These are phyloP conservation scores for Terfezia claveryi DNA, from an alignment of 495 filamentous ascomycete species.

Conservation along the genomic window DNA sequence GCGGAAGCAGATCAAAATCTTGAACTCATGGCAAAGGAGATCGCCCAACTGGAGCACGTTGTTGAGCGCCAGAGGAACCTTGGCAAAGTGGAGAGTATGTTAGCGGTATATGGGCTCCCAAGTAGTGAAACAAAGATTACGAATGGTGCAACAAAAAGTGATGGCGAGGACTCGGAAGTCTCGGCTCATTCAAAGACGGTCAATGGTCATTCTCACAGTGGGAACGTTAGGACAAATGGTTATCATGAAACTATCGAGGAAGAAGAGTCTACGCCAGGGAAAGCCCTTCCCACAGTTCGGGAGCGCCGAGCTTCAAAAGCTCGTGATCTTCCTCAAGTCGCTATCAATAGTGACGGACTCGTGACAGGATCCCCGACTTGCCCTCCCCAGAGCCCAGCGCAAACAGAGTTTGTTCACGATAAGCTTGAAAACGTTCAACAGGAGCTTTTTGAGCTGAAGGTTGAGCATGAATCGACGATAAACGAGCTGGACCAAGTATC, in stretches of 20 bases:
- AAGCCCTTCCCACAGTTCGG: slow-evolving; percentile 1
- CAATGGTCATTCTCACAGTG: slow-evolving; percentile 1
- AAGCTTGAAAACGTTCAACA: slow-evolving; percentile 83
- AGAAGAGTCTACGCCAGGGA: neutral
- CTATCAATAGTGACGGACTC: neutral
- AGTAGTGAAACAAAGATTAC: slow-evolving; percentile 21
- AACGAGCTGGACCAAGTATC: slow-evolving; percentile 63
- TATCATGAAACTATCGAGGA: slow-evolving; percentile 5
- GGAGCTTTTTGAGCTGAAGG: slow-evolving; percentile 72
- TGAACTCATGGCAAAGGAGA: slow-evolving; percentile 89
- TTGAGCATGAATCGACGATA: slow-evolving; percentile 70
- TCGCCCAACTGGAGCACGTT: slow-evolving; percentile 82
- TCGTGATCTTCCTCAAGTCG: neutral
- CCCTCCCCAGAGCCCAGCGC: slow-evolving; percentile 45
- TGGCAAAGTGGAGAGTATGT: slow-evolving; percentile 75
- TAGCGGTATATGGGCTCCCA: slow-evolving; percentile 72
- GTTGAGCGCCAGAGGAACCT: slow-evolving; percentile 88
- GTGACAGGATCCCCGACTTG: slow-evolving; percentile 19
- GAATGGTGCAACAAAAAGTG: slow-evolving; percentile 16
- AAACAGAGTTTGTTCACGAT: slow-evolving; percentile 69
- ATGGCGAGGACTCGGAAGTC: slow-evolving; percentile 18
- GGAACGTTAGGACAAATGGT: slow-evolving; percentile 6
- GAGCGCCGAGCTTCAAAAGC: slow-evolving; percentile 6
- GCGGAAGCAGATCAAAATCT: slow-evolving; percentile 92
- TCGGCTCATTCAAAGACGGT: slow-evolving; percentile 3